Base-by-base conservation (phyloP, 2,329 filamentous ascomycete species). In the Alternaria solani region DNA sequence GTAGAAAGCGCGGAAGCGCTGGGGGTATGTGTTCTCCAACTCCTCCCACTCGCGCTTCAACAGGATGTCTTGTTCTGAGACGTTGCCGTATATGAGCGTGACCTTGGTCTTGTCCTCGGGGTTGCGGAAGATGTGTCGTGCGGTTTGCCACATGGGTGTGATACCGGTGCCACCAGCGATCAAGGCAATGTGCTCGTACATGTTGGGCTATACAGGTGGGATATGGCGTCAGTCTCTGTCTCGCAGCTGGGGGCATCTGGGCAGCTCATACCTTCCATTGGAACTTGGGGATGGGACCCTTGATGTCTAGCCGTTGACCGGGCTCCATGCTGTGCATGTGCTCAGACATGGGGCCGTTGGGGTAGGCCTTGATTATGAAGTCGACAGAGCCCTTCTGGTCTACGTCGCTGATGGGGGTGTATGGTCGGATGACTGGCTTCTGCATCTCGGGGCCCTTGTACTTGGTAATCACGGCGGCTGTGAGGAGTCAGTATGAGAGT, bases 31-130 rank as follows among this genome's bases (percentile, higher is more conserved):
- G 85, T 97, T 97, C 85, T 98, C 95, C 59, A 99, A 87, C 63
- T 93, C 83, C 59, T 91, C 85, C 56, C 94, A 87, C 83, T 99
- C 92, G 72, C 88, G 86, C 86, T 93, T 94, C 72, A 99, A 83
- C 51, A 99, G 85, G 63, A 99, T 97, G 76, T 99, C 95, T 67
- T 94, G 87, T 83, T 98, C 92, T 26, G 83, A 84, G 61, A 97
- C 82, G 83, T 98, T 99, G 69, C 93, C 95, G 76, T 94, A 97
- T 38, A 99, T 87, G 32, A 99, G 88, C 6, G 94, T 98, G 42
- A 99, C 93, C 85, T 97, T 96, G 72, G 95, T 99, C 88, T 95
- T 94, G 84, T 99, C 95, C 43, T 92, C 88, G 62, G 94, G 93
- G 87, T 97, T 96, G 81, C 90, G 92, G 89, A 98, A 96, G 82